Conservation (phyloP, 192 early-diverging fungal genomes). For the Gamsiella multidivaricata region DNA sequence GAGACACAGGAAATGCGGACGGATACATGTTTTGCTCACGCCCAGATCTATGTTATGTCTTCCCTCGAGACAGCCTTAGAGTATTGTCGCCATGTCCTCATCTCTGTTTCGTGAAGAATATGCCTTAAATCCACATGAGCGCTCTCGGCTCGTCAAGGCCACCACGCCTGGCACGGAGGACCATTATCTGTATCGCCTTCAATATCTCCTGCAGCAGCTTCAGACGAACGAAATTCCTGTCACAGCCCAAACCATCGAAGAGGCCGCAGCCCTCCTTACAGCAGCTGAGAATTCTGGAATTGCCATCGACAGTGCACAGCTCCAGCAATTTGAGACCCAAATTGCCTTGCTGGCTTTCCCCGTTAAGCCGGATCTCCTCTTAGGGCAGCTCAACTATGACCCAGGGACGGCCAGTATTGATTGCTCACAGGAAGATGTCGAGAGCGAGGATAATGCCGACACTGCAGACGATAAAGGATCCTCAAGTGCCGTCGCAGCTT, state of each 20-base stretch:
- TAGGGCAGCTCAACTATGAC: slow-evolving; percentile 22
- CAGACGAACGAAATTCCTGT: slow-evolving; percentile 18
- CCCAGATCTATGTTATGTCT: no score
- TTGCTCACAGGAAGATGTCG: not conserved
- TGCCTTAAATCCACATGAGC: slow-evolving; percentile 34
- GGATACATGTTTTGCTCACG: no score
- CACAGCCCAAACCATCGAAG: slow-evolving; percentile 28
- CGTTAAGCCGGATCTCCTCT: slow-evolving; percentile 39
- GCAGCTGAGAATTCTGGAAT: slow-evolving; percentile 22
- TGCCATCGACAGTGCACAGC: not conserved
- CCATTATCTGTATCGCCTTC: slow-evolving; percentile 31
- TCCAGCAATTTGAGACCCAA: slow-evolving; percentile 22
- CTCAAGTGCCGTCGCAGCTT: slow-evolving; percentile 6
- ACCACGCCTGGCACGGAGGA: slow-evolving; percentile 33
- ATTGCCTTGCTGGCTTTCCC: slow-evolving; percentile 35
- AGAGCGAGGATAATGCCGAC: not conserved
- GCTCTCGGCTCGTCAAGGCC: slow-evolving; percentile 26
- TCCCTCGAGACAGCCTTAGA: no score
- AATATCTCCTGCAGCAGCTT: slow-evolving; percentile 24
- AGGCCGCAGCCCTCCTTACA: slow-evolving; percentile 8
- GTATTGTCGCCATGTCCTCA: not conserved
- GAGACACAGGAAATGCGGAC: no score
- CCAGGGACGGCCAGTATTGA: not conserved
- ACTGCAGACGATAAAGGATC: not conserved
- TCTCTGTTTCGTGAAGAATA: slow-evolving; percentile 36